Conservation (phyloP, 2,329 filamentous ascomycete species). For the Colletotrichum brevisporum region DNA sequence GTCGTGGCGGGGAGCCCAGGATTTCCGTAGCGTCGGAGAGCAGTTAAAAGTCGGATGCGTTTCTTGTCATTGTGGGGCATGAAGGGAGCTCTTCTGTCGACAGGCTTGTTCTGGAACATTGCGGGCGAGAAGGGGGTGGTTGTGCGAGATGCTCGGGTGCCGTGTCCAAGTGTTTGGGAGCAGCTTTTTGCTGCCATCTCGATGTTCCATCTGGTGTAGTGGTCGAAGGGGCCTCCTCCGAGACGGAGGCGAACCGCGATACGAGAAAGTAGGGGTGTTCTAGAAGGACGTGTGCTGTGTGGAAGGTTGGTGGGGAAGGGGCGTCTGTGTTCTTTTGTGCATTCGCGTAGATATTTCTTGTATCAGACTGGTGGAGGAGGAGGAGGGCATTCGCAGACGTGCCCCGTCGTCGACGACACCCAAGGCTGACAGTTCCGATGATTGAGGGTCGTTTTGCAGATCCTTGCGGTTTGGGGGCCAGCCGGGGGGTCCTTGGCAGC, state of each 20-base stretch:
- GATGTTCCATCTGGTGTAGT: constrained; percentile 13
- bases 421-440: constrained; percentile 15
- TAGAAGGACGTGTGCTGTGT: constrained; percentile 16
- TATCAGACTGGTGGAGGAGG: constrained; percentile 33
- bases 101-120: constrained; percentile 31
- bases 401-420: constrained; percentile 11
- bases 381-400: constrained; percentile 3
- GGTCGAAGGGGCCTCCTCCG: constrained; percentile 12
- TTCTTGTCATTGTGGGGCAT: constrained; percentile 8
- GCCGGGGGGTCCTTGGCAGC: constrained; percentile 12
- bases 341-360: constrained; percentile 28
- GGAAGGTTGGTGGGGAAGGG: constrained; percentile 32
- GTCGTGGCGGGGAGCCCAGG: constrained; percentile 18
- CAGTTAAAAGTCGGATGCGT: constrained; percentile 4
- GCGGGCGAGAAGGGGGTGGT: constrained; percentile 1
- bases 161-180: not conserved
- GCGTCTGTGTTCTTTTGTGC: constrained; percentile 14
- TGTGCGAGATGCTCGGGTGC: not conserved
- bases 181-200: not conserved
- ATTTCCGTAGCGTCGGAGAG: constrained; percentile 6
- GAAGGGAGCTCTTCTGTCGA: not conserved
- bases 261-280: constrained; percentile 28
- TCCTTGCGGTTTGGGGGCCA: constrained; percentile 13
- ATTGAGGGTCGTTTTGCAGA: constrained; percentile 2
- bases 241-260: constrained; percentile 25